Evolutionary conservation across 352 stramenopile genomes (phyloP), one percentile per base, ranked within the genome.

Genomic region (Phytopythium boreale): DNA sequence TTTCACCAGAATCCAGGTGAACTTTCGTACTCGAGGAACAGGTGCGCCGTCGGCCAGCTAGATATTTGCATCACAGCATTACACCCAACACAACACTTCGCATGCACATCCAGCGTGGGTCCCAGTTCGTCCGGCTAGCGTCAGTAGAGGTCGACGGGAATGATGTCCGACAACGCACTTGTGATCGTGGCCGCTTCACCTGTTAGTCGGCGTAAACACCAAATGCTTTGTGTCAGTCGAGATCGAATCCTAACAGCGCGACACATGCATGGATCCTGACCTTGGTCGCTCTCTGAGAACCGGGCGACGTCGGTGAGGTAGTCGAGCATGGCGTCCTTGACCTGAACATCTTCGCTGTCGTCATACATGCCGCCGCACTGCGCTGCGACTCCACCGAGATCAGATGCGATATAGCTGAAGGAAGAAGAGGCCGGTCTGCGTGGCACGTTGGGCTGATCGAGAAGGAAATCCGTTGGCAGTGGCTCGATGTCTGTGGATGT

Each of bases 271-370:
- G 14, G 1, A 29, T 1, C 0, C n/a, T 46, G 3, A 59, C 53
- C 53, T 29, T 17, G 19, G 19, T 34, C 22, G 4, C 62, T 71
- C 46, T 90, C 79, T 15, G 78, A 82, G 47, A 90, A 89, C 11
- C 82, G 78, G n/a, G 85, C 69, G 20, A 74, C 64, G 8, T 79
- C 69, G 3, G 82, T 89, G 24, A 91, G 70, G 22, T 78, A 67
- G 47, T 88, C 74, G 15, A 89, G 75, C 65, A 89, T 70, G 24
- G 80, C 74, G 34, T 91, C 82, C 36, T 50, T 53, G 61, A 91
- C 59, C 11, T 50, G 41, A 12, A 83, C 50, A 0, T 82, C 72
- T 4, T 31, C 51, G 7, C 31, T 19, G 17, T 43, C 20, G 29
- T 31, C 20, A 8, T 14, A n/a, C 15, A 39, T 39, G 0, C n/a